Evolutionary conservation across 768 basidiomycete genomes (phyloP).

Genomic region (Termitomyces sp.): DNA sequence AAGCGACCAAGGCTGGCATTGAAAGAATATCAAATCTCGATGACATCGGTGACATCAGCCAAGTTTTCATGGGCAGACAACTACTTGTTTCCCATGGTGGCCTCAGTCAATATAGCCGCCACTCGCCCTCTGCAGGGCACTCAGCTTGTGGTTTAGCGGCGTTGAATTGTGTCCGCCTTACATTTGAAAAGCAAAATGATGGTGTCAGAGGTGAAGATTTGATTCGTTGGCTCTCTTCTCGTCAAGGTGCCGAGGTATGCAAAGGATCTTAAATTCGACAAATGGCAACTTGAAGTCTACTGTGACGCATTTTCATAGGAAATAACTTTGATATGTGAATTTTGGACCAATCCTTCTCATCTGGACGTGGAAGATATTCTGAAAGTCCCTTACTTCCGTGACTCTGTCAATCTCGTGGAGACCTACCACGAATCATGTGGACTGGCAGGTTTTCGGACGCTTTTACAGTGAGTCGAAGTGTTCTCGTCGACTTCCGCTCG

Average conservation of each 20-base stretch:
- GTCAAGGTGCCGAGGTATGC: conserved; percentile 30
- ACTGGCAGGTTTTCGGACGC: conserved; percentile 16
- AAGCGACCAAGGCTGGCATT: background rate
- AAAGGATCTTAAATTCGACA: background rate
- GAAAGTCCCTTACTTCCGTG: conserved; percentile 41
- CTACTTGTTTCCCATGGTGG: conserved; percentile 37
- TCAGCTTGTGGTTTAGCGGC: conserved; percentile 64
- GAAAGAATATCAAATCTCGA: background rate
- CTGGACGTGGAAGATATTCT: conserved; percentile 54
- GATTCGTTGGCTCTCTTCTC: conserved; percentile 25
- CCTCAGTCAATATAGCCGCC: conserved; percentile 51
- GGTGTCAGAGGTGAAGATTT: conserved; percentile 24
- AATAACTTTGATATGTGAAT: conserved; percentile 47
- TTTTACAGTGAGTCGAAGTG: conserved; percentile 22
- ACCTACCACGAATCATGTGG: conserved; percentile 32
- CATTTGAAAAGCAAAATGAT: conserved; percentile 30
- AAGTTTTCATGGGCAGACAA: conserved; percentile 21
- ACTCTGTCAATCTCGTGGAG: conserved; percentile 26
- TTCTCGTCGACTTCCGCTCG: conserved; percentile 14
- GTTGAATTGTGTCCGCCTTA: conserved; percentile 54
- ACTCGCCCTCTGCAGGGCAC: conserved; percentile 23
- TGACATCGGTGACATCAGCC: conserved; percentile 14
- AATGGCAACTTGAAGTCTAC: background rate
- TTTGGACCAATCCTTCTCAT: conserved; percentile 47
- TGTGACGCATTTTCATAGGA: conserved; percentile 30